Conservation (phyloP, 1,139 yeast genomes). For the Hanseniaspora uvarum region DNA sequence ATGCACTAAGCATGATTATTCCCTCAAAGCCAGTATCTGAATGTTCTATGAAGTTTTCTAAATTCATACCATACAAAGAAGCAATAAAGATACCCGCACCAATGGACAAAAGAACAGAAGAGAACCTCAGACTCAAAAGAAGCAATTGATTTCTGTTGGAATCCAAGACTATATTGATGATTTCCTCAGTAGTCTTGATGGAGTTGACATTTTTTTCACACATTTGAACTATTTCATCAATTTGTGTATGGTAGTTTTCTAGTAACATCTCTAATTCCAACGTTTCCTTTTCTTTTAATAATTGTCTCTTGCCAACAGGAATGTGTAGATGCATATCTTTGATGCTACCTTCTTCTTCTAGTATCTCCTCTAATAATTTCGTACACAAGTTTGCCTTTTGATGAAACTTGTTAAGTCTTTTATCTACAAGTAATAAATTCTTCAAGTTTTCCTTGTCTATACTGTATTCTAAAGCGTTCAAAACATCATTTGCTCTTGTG, state of each 20-base stretch:
- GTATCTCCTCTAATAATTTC: conserved; percentile 72
- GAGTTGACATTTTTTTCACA: conserved; percentile 60
- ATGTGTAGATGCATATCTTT: conserved; percentile 54
- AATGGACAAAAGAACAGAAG: conserved; percentile 52
- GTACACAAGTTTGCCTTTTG: conserved; percentile 78
- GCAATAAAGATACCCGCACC: conserved; percentile 58
- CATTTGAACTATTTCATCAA: conserved; percentile 73
- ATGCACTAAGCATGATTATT: conserved; percentile 28
- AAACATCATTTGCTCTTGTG: conserved; percentile 61
- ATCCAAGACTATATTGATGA: conserved; percentile 66
- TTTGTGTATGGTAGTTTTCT: conserved; percentile 65
- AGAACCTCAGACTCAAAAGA: conserved; percentile 59
- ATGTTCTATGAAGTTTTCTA: conserved; percentile 67
- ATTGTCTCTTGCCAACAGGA: conserved; percentile 18
- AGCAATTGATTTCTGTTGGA: conserved; percentile 69
- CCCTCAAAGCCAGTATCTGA: conserved; percentile 45
- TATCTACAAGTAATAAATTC: conserved; percentile 68
- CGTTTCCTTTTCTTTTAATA: conserved; percentile 15
- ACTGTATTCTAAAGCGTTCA: conserved; percentile 73
- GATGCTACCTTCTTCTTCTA: conserved; percentile 75
- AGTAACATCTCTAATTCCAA: conserved; percentile 64
- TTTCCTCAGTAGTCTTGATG: conserved; percentile 70
- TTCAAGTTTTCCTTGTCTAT: conserved; percentile 76
- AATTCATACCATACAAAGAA: conserved; percentile 73
- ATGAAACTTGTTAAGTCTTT: conserved; percentile 65